Base-by-base conservation (phyloP, 371 early-diverging fungal species). In the Zopfochytrium polystomum region DNA sequence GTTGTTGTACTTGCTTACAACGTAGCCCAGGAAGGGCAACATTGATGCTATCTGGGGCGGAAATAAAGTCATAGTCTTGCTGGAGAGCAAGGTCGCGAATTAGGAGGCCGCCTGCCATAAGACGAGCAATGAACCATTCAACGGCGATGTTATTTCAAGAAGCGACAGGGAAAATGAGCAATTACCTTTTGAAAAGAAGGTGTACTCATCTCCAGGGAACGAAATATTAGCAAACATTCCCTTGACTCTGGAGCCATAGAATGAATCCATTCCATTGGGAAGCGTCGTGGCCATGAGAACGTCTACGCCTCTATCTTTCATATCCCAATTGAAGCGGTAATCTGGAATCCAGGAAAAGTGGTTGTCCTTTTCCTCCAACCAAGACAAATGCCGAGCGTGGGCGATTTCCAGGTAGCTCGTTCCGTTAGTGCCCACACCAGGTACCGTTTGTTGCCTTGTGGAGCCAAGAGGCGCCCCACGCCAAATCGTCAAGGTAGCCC, bases 401-500 rank as follows among this genome's bases (percentile, higher is more conserved):
- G 18, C 9, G 18, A 47, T 9, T 18, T 47, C 47, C 47, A 15
- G 7, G 23, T 47, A 47, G 7, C 18, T 9, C 7, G 47, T 47
- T 9, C 47, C 23, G 47, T 47, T 47, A 18, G 9, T 22, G 23
- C 9, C 7, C 18, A 23, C 23, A 22, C 23, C 9, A 9, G 47
- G 7, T 9, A n/a, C 47, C 47, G 23, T 15, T 15, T 9, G 47
- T 47, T 7, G 47, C 47, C 47, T 47, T 47, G 47, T 47, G 23
- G 18, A 47, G 23, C 47, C 47, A 47, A 15, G 18, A 9, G 23
- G 47, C 47, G 23, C 18, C 47, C 47, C 47, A 47, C 23, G 47
- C 47, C 18, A 47, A 23, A 22, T 47, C 47, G 47, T 47, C 47
- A n/a, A n/a, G n/a, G n/a, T n/a, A n/a, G n/a, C n/a, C n/a, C n/a